Evolutionary conservation across 257 asterid genomes (phyloP), one percentile per base, ranked within the genome.

Genomic region (Voacanga thouarsii): DNA sequence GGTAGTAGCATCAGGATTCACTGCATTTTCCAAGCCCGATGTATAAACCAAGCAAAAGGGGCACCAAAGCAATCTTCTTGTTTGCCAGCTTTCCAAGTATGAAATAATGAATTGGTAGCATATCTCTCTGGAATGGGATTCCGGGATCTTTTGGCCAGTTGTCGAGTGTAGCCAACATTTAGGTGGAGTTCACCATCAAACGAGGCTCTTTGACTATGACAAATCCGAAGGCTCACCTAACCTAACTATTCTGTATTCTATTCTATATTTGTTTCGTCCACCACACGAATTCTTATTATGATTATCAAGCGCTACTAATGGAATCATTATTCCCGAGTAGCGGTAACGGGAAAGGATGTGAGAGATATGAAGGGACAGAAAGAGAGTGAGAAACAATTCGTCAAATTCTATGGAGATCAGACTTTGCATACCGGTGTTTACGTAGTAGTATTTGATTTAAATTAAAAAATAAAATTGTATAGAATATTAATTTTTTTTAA

Each of bases 161-260:
- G 4, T 11, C n/a, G 19, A 55, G 19, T 16, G 0, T 51, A 51
- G 4, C 57, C 19, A 51, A 51, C 57, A 64, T 64, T 64, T 64
- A 30, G 70, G 70, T 64, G 70, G 70, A 30, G 3, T 30, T 28
- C 30, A 16, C 43, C 12, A 64, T 64, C 45, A 66, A 66, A 19
- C 24, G 2, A 16, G 49, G 71, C 37, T 65, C 26, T 66, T 66
- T 66, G 71, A 65, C 71, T 65, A 15, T 14, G 71, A 37, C 71
- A 66, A 37, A 66, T 66, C 71, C 71, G 37, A 66, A 66, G 71
- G n/a, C 9, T 37, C 71, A 37, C 71, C 49, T 37, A 65, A 33
- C 71, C n/a, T n/a, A n/a, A n/a, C n/a, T n/a, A n/a, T n/a, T n/a
- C n/a, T n/a, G n/a, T n/a, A n/a, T n/a, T n/a, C n/a, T 61, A 26